phyloP scores from a whole-genome alignment of 371 early-diverging fungal species.

The Batkoa obscura region DNA sequence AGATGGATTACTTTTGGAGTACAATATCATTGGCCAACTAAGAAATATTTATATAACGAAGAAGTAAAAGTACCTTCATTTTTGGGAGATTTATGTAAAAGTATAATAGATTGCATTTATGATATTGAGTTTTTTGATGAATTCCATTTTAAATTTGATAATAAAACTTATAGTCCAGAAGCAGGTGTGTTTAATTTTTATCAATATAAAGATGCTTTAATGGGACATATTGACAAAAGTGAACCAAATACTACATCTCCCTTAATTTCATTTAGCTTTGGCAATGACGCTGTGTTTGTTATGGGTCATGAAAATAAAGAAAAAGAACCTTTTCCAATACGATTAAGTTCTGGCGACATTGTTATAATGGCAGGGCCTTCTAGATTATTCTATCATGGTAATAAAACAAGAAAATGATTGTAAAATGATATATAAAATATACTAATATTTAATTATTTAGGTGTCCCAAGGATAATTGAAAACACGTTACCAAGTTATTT shows the following conservation, averaged over 20 bases:
- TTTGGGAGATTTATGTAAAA: slow-evolving; percentile 27
- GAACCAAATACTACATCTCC: slow-evolving; percentile 82
- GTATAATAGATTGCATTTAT: slow-evolving; percentile 30
- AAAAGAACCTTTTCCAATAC: slow-evolving; percentile 35
- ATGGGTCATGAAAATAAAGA: slow-evolving; percentile 51
- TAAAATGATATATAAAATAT: no score
- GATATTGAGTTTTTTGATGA: slow-evolving; percentile 16
- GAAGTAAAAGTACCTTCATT: slow-evolving; percentile 32
- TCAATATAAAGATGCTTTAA: slow-evolving; percentile 60
- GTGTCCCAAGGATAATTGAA: no score
- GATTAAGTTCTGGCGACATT: slow-evolving; percentile 64
- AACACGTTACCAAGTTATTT: no score
- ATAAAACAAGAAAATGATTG: no score
- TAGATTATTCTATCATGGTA: slow-evolving; percentile 57
- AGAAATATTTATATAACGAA: slow-evolving; percentile 32
- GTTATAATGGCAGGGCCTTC: slow-evolving; percentile 60
- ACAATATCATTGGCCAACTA: slow-evolving; percentile 84
- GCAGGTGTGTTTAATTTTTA: slow-evolving; percentile 94
- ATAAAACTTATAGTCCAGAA: slow-evolving; percentile 43
- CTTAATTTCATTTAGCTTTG: slow-evolving; percentile 48
- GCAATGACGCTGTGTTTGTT: slow-evolving; percentile 29
- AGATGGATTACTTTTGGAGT: slow-evolving; percentile 82
- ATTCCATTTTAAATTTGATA: slow-evolving; percentile 23
- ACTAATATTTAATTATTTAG: no score
- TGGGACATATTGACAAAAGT: slow-evolving; percentile 86